Evolutionary conservation across 2,329 filamentous ascomycete species (phyloP).

Genomic region (Ascomycota sp.): DNA sequence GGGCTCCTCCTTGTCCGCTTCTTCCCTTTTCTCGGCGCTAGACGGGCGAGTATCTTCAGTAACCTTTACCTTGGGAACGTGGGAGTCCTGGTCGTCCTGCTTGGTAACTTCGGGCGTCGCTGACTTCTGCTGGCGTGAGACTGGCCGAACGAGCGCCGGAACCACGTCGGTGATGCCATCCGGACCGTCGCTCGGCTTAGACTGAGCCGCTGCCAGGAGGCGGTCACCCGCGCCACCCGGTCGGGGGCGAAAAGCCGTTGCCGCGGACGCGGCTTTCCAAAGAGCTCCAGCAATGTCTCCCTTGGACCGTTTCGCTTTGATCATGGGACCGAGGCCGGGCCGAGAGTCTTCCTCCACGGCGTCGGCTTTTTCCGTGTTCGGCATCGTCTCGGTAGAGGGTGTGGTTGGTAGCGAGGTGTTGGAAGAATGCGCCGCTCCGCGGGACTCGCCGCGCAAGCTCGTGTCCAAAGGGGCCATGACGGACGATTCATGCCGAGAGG

Average conservation of each 20-base stretch:
- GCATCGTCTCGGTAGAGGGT: slow-evolving; percentile 8
- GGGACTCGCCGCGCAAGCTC: slow-evolving; percentile 1
- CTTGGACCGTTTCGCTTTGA: slow-evolving; percentile 56
- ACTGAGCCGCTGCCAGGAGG: slow-evolving; percentile 41
- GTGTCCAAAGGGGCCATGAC: slow-evolving; percentile 2
- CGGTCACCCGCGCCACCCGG: slow-evolving; percentile 72
- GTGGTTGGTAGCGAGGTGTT: slow-evolving; percentile 7
- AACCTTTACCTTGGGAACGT: slow-evolving; percentile 37
- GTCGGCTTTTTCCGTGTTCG: slow-evolving; percentile 6
- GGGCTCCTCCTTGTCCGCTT: slow-evolving; percentile 20
- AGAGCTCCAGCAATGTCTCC: slow-evolving; percentile 57
- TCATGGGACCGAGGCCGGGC: slow-evolving; percentile 80
- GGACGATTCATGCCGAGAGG: slow-evolving; percentile 9
- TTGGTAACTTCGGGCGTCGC: slow-evolving; percentile 10
- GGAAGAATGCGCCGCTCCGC: slow-evolving; percentile 5
- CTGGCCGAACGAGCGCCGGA: slow-evolving; percentile 45
- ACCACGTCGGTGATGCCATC: slow-evolving; percentile 84
- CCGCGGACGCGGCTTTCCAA: slow-evolving; percentile 47
- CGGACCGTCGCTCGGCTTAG: slow-evolving; percentile 43
- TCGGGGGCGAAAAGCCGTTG: slow-evolving; percentile 57
- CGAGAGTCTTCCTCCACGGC: slow-evolving; percentile 21
- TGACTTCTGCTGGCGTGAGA: slow-evolving; percentile 13
- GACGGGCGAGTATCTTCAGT: slow-evolving; percentile 18
- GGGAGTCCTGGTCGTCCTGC: slow-evolving; percentile 13
- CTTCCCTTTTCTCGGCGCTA: slow-evolving; percentile 14